Percentiles rank a stretch among this genome's conserved stretches.
Evolutionary conservation across 2,329 filamentous ascomycete species (phyloP).

Genomic region (Cercospora sojina): DNA sequence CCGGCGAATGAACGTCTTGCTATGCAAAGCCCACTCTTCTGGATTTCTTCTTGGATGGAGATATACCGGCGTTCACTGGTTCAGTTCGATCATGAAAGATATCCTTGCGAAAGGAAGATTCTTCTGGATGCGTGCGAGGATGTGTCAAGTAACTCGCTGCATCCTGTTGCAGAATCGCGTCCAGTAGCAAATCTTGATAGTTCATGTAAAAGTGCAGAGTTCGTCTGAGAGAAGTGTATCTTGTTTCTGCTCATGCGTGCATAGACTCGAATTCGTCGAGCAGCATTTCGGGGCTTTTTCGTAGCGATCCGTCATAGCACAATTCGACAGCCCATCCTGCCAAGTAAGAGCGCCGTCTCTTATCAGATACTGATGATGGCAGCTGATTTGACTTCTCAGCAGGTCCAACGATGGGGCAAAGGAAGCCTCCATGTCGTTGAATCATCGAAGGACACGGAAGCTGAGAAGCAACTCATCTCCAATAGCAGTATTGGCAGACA

Average conservation of each 20-base stretch:
- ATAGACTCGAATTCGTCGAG: background rate
- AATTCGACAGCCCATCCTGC: background rate
- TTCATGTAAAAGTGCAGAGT: background rate
- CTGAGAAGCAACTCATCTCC: background rate
- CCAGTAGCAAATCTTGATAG: background rate
- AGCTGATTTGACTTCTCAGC: background rate
- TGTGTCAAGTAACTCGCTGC: background rate
- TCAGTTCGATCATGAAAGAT: background rate
- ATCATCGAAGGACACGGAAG: background rate
- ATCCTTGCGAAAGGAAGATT: background rate
- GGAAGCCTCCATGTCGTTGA: background rate
- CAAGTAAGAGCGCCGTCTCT: background rate
- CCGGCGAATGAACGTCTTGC: background rate
- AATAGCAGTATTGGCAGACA: background rate
- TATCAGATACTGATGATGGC: background rate
- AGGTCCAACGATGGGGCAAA: background rate
- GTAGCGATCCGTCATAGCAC: background rate
- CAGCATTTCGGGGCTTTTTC: background rate
- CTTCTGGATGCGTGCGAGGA: background rate
- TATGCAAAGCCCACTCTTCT: background rate
- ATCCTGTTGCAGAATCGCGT: background rate
- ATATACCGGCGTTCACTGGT: too few relatives aligned
- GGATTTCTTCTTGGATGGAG: background rate
- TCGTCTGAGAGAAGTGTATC: background rate
- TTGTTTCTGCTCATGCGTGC: background rate